These are phyloP conservation scores for Lachnellula hyalina DNA, from an alignment of 2,329 filamentous ascomycete genomes.

Conservation along the genomic window DNA sequence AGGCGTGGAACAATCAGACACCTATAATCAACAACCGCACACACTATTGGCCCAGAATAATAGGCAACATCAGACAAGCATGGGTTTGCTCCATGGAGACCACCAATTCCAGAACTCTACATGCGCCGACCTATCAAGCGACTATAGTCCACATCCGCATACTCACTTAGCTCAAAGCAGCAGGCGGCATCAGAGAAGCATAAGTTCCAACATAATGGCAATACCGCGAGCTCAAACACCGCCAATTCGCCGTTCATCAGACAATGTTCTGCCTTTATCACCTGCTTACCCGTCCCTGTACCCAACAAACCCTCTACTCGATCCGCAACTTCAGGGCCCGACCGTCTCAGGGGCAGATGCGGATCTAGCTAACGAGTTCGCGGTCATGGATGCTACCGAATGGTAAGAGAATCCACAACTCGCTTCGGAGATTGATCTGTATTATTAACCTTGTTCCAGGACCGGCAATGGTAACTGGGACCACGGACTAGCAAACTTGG, in stretches of 20 bases:
- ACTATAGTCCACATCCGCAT: conserved; percentile 18
- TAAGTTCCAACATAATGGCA: conserved; percentile 5
- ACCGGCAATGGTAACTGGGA: conserved; percentile 31
- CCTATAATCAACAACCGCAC: conserved; percentile 17
- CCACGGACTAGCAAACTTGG: conserved; percentile 31
- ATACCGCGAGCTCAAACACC: not conserved
- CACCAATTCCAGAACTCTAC: too few relatives aligned
- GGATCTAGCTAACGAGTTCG: conserved; percentile 54
- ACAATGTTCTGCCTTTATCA: conserved; percentile 12
- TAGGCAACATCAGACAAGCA: conserved; percentile 6
- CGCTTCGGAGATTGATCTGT: too few relatives aligned
- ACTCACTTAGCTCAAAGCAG: conserved; percentile 12
- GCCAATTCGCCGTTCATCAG: conserved; percentile 2
- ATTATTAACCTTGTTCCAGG: conserved; percentile 20
- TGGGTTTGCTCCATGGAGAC: not conserved
- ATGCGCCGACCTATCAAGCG: conserved; percentile 7
- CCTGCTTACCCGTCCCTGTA: conserved; percentile 1
- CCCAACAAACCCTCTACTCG: not conserved
- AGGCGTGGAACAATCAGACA: conserved; percentile 7
- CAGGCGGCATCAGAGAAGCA: conserved; percentile 7
- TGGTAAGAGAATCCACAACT: conserved; percentile 30
- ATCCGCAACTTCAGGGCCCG: conserved; percentile 16
- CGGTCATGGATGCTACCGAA: conserved; percentile 49
- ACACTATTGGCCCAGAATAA: conserved; percentile 11
- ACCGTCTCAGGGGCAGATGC: conserved; percentile 25